phyloP scores from a whole-genome alignment of 2,329 filamentous ascomycete species.

The Aspergillus japonicus region DNA sequence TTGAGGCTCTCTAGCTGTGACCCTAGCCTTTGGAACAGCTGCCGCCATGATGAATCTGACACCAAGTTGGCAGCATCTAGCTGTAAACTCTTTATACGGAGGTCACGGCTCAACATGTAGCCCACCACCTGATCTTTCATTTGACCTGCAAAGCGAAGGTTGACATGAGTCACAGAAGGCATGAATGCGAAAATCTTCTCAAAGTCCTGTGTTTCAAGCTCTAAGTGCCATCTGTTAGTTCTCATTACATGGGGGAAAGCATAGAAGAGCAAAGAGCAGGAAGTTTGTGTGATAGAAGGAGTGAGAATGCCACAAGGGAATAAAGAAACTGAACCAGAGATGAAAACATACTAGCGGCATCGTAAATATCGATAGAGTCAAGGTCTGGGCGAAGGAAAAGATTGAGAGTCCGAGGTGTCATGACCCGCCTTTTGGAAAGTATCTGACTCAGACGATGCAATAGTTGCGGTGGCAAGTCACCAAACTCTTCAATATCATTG shows the following conservation, averaged over 20 bases:
- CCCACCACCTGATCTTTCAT: conserved; percentile 83
- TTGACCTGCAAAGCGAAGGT: conserved; percentile 82
- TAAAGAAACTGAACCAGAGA: not conserved
- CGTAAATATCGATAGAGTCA: conserved; percentile 58
- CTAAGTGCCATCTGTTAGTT: conserved; percentile 28
- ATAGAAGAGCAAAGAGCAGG: not conserved
- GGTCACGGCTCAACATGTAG: conserved; percentile 72
- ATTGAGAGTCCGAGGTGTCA: conserved; percentile 49
- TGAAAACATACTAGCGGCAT: conserved; percentile 54
- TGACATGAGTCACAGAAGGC: conserved; percentile 66
- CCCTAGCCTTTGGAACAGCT: conserved; percentile 67
- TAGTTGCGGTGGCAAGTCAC: conserved; percentile 58
- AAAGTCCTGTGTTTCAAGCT: conserved; percentile 73
- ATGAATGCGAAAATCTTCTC: conserved; percentile 76
- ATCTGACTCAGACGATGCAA: conserved; percentile 62
- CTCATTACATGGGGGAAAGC: not conserved
- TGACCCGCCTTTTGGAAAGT: conserved; percentile 61
- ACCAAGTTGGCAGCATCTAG: conserved; percentile 84
- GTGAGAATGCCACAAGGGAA: not conserved
- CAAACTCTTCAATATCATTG: conserved; percentile 63
- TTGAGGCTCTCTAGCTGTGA: conserved; percentile 65
- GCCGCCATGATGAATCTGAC: conserved; percentile 71
- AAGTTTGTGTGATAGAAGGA: not conserved
- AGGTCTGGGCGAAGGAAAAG: conserved; percentile 54
- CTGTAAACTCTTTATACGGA: conserved; percentile 68